Percentiles rank a stretch among this genome's conserved stretches.
These are phyloP conservation scores for Xylariales sp. DNA, from an alignment of 2,329 filamentous ascomycete genomes.

Conservation along the genomic window DNA sequence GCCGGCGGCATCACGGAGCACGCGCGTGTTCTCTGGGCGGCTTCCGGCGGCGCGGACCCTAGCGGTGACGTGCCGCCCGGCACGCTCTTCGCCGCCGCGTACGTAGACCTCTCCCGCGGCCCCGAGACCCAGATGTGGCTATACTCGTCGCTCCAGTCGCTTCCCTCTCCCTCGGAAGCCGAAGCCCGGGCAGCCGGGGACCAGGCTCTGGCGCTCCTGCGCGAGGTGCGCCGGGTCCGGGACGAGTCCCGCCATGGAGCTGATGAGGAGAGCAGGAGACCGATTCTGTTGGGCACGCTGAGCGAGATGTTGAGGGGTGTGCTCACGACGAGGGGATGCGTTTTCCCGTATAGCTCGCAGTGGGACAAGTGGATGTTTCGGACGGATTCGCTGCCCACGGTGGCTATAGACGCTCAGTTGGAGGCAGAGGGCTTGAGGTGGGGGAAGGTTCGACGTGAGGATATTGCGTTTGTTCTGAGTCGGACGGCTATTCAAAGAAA, in stretches of 20 bases:
- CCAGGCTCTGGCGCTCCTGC: conserved; percentile 12
- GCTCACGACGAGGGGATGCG: conserved; percentile 25
- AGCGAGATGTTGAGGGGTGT: conserved; percentile 30
- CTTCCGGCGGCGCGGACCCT: conserved; percentile 6
- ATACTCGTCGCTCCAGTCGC: conserved; percentile 47
- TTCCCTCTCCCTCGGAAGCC: neutral
- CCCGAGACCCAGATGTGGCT: conserved; percentile 64
- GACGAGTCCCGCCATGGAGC: conserved; percentile 16
- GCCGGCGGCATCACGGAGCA: conserved; percentile 35
- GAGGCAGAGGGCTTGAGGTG: conserved; percentile 49
- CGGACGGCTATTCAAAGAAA: conserved; percentile 53
- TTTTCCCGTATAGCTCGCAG: conserved; percentile 21
- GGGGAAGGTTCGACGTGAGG: conserved; percentile 44
- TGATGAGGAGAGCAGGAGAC: conserved; percentile 15
- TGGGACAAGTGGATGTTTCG: conserved; percentile 58
- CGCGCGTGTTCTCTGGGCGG: conserved; percentile 38
- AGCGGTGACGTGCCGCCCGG: neutral
- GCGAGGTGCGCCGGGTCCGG: conserved; percentile 17
- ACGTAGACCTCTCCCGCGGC: conserved; percentile 54
- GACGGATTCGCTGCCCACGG: conserved; percentile 37
- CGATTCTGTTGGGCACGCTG: conserved; percentile 36
- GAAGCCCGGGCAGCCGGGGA: neutral
- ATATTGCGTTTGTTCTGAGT: conserved; percentile 51
- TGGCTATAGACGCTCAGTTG: conserved; percentile 6
- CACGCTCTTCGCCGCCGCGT: conserved; percentile 49